These are phyloP conservation scores for Lachnellula hyalina DNA, from an alignment of 2,329 filamentous ascomycete genomes.

Conservation along the genomic window DNA sequence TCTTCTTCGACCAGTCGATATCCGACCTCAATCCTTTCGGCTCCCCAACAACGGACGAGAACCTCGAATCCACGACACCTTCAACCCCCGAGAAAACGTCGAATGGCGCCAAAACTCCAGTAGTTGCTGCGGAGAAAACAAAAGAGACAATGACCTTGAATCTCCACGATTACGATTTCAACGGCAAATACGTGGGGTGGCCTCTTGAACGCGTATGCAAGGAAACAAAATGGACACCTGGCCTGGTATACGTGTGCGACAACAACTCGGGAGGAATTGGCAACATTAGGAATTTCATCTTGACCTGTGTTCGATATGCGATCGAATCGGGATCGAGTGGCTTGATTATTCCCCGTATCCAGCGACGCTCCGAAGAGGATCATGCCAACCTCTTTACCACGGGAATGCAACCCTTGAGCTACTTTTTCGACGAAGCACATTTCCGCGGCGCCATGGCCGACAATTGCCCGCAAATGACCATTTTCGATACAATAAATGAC, in stretches of 20 bases:
- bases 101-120: neutral
- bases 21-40: conserved; percentile 11
- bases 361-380: conserved; percentile 37
- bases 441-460: conserved; percentile 36
- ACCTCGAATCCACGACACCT: neutral
- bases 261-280: conserved; percentile 48
- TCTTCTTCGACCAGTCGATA: conserved; percentile 20
- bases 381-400: conserved; percentile 39
- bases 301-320: conserved; percentile 45
- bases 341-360: conserved; percentile 41
- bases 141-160: conserved; percentile 12
- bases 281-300: conserved; percentile 46
- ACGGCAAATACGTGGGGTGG: conserved; percentile 36
- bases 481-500: conserved; percentile 36
- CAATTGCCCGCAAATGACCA: conserved; percentile 39
- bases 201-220: conserved; percentile 40
- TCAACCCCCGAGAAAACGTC: neutral
- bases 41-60: neutral
- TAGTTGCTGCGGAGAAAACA: neutral
- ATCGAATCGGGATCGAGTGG: conserved; percentile 44
- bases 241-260: conserved; percentile 43
- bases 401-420: conserved; percentile 35
- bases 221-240: conserved; percentile 38
- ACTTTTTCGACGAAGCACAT: conserved; percentile 44
- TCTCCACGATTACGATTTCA: conserved; percentile 31